Percentiles rank a stretch among this genome's conserved stretches.
These are phyloP conservation scores for Auriscalpium vulgare DNA, from an alignment of 768 basidiomycete genomes.

Conservation along the genomic window DNA sequence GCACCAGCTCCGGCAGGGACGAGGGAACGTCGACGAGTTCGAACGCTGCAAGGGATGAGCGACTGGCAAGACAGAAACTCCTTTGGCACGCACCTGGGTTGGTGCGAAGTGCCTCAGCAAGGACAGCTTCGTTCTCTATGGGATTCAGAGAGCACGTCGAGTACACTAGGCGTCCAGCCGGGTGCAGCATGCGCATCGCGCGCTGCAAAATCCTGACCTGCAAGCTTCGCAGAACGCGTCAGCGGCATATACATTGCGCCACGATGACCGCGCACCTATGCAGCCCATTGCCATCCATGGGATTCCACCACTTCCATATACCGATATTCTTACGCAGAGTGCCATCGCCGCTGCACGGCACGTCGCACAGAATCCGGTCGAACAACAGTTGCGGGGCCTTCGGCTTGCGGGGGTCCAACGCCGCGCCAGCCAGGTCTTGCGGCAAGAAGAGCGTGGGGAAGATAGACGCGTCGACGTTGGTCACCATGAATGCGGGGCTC, in stretches of 20 bases:
- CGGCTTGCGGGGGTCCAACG: slow-evolving; percentile 23
- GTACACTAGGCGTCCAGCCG: slow-evolving; percentile 90
- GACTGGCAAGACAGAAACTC: not conserved
- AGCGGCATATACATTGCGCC: not conserved
- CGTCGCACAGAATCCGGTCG: slow-evolving; percentile 92
- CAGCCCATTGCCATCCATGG: slow-evolving; percentile 83
- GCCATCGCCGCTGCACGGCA: slow-evolving; percentile 96
- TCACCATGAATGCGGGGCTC: slow-evolving; percentile 87
- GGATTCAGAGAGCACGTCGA: slow-evolving; percentile 98
- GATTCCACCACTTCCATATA: slow-evolving; percentile 91
- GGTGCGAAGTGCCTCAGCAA: slow-evolving; percentile 71
- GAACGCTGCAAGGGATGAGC: slow-evolving; percentile 42
- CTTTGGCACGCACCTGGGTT: slow-evolving; percentile 47
- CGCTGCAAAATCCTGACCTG: slow-evolving; percentile 90
- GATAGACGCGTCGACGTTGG: slow-evolving; percentile 90
- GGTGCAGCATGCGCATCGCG: slow-evolving; percentile 83
- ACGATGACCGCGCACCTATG: slow-evolving; percentile 52
- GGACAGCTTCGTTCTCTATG: slow-evolving; percentile 93
- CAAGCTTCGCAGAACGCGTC: slow-evolving; percentile 41
- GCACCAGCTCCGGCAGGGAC: slow-evolving; percentile 62
- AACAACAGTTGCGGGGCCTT: slow-evolving; percentile 52
- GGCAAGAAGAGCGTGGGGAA: slow-evolving; percentile 60
- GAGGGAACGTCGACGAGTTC: slow-evolving; percentile 71
- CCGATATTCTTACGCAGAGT: slow-evolving; percentile 91
- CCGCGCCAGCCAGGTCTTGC: slow-evolving; percentile 22